Evolutionary conservation across 2,329 filamentous ascomycete species (phyloP), one percentile per base, ranked within the genome.

Genomic region (Dothistroma septosporum): DNA sequence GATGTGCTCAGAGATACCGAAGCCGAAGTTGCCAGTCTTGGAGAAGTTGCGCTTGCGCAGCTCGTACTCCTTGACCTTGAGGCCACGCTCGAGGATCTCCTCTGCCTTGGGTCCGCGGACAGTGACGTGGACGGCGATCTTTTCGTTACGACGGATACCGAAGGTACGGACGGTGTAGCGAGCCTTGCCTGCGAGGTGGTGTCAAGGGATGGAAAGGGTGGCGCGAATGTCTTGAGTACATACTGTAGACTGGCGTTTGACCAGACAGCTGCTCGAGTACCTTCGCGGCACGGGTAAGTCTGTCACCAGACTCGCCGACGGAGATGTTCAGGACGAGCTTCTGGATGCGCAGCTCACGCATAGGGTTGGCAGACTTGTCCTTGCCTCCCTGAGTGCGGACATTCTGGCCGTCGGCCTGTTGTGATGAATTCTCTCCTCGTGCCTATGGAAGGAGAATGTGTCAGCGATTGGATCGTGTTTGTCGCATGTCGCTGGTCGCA

Each of bases 21-120:
- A 99, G 74, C 94, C 94, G 80, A 99, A 99, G 90, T 97, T 96
- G 80, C 94, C 94, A 72, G 93, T 97, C 87, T 96, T 91, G 78
- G 89, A 93, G 90, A 99, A 99, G 91, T 99, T 99, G 83, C 90
- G 89, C 88, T 94, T 96, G 84, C 91, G 90, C 76, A 99, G 86
- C 83, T 99, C 94, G 85, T 99, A 99, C 85, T 99, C 94, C 92
- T 99, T 99, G 88, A 99, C 94, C 89, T 99, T 99, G 80, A 99
- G 90, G 80, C 94, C 94, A 87, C 94, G 93, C 91, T 99, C 94
- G 78, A 99, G 89, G 77, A 99, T 99, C 84, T 99, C 94, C 87
- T 99, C 94, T 68, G 94, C 94, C 89, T 91, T 97, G 82, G 94
- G 92, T 78, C 94, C 94, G 80, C 94, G 94, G 83, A 99, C 92